Conservation (phyloP, 306 rosid species). For the Mucuna pruriens region DNA sequence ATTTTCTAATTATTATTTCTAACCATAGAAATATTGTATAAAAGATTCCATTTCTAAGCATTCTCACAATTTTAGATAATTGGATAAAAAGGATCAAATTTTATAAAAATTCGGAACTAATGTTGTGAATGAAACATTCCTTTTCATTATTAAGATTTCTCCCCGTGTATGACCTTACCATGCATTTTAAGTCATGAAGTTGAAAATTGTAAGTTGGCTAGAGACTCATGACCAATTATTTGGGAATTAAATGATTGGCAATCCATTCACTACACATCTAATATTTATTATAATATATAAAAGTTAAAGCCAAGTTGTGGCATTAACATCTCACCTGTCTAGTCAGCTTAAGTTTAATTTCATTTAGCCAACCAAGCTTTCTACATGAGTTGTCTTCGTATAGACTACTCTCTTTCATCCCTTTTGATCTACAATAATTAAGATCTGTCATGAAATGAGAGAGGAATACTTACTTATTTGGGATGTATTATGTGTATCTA, state of each 20-base stretch:
- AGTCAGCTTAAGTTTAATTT: background rate
- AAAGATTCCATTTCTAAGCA: background rate
- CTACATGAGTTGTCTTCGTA: background rate
- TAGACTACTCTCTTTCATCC: background rate
- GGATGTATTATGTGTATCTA: too few relatives aligned
- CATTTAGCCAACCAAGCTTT: background rate
- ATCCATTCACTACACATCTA: background rate
- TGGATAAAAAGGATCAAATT: background rate
- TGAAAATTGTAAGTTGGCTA: background rate
- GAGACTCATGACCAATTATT: constrained; percentile 1
- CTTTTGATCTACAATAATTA: too few relatives aligned
- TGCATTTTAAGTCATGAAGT: background rate
- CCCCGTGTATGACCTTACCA: background rate
- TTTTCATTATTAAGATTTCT: constrained; percentile 1
- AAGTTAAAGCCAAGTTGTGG: background rate
- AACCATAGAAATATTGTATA: background rate
- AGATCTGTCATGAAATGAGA: too few relatives aligned
- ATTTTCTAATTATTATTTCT: too few relatives aligned
- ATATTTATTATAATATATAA: background rate
- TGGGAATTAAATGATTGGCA: background rate
- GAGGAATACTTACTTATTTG: too few relatives aligned
- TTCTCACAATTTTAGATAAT: background rate
- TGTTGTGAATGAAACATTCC: background rate
- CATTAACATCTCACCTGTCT: background rate
- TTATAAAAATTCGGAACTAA: background rate